Evolutionary conservation across 345 rosid genomes (phyloP), one percentile per base, ranked within the genome.

Genomic region (Limnanthes douglasii): DNA sequence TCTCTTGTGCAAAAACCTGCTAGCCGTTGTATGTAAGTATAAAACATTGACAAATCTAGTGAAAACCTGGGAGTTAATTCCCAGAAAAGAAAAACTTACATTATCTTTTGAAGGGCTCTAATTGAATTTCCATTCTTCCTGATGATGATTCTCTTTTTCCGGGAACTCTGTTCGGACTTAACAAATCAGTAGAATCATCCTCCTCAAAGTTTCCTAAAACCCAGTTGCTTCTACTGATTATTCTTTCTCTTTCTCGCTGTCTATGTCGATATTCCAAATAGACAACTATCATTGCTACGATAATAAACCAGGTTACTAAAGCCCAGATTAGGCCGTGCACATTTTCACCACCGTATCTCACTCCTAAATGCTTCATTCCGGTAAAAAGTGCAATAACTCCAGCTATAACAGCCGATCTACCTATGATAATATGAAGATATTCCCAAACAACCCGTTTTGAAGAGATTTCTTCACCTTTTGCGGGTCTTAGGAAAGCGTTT

Each of bases 81-180:
- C n/a, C n/a, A 8, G 11, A 14, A 2, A n/a, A 10, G 12, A 39
- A 42, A 29, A 21, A 3, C 16, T 37, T 32, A 39, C n/a, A 37
- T 41, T 56, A 48, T 43, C 38, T 48, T 71, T 48, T 73, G 55
- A 90, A 46, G 28, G 98, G 84, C 59, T 83, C 95, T 61, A 90
- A 57, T 53, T 90, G 98, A 59, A 90, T 69, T 61, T 90, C 95
- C 90, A 75, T 74, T 28, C 60, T 42, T 58, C 70, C 69, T 24
- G 69, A 37, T 37, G 42, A 65, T 3, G 47, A 41, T 35, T 55
- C 64, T 54, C 59, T 83, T 41, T 65, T 80, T 43, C 50, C 51
- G 17, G 24, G 22, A 37, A 52, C 68, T 24, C 56, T 49, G 24
- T 41, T 56, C 2, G 86, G 63, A 40, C 64, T 79, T 39, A 83